Evolutionary conservation across 495 filamentous ascomycete species (phyloP).

Genomic region (Aspergillus conjunctus): DNA sequence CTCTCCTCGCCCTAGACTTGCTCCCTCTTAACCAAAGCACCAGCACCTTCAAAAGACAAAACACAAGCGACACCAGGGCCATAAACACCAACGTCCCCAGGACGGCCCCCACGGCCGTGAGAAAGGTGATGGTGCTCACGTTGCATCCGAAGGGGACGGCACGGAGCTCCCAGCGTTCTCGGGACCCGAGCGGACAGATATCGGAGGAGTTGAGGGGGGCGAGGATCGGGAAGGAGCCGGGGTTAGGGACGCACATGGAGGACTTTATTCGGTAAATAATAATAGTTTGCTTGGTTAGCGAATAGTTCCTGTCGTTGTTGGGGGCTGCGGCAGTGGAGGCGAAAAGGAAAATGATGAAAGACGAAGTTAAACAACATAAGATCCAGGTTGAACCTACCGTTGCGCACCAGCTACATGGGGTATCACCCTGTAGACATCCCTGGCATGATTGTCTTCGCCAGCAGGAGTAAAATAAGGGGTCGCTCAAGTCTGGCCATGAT

Average conservation of each 20-base stretch:
- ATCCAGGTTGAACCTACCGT: conserved; percentile 39
- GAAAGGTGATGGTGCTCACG: conserved; percentile 51
- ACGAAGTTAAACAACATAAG: conserved; percentile 4
- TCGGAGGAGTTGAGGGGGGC: conserved; percentile 44
- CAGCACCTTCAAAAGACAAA: conserved; percentile 31
- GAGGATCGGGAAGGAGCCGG: conserved; percentile 43
- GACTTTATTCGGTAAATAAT: conserved; percentile 35
- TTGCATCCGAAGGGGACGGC: conserved; percentile 51
- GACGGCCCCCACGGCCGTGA: conserved; percentile 44
- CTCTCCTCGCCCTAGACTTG: conserved; percentile 16
- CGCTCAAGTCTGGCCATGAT: conserved; percentile 11
- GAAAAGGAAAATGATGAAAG: not conserved
- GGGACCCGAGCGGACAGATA: conserved; percentile 51
- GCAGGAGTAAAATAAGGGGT: conserved; percentile 44
- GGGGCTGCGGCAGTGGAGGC: not conserved
- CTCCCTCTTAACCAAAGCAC: conserved; percentile 28
- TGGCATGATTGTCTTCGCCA: conserved; percentile 51
- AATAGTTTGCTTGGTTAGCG: not conserved
- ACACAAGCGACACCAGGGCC: conserved; percentile 28
- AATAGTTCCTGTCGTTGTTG: no score
- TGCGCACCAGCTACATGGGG: conserved; percentile 58
- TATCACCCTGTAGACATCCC: conserved; percentile 40
- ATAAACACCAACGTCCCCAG: conserved; percentile 38
- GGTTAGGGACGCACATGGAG: conserved; percentile 53
- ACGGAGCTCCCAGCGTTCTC: conserved; percentile 57